phyloP scores from a whole-genome alignment of 306 rosid genomes.

The Vigna nakashimae region DNA sequence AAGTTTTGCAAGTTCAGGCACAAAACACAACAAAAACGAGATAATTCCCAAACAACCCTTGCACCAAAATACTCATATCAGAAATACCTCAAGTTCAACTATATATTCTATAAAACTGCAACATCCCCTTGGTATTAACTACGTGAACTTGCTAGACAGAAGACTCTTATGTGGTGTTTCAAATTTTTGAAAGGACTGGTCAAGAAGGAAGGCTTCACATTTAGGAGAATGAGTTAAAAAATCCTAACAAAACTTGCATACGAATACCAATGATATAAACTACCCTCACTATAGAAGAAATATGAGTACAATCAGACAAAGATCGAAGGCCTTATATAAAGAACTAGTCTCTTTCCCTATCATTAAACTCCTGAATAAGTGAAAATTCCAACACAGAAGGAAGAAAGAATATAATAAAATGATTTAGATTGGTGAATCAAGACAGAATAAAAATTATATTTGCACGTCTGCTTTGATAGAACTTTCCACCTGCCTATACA shows the following conservation, averaged over 20 bases:
- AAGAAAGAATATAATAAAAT: not conserved
- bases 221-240: too few relatives aligned
- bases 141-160: conserved; percentile 1
- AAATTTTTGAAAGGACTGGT: conserved; percentile 2
- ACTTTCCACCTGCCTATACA: too few relatives aligned
- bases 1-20: not conserved
- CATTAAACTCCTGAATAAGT: not conserved
- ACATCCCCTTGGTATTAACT: conserved; percentile 18
- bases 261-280: not conserved
- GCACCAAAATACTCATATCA: not conserved
- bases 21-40: not conserved
- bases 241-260: not conserved
- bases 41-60: not conserved
- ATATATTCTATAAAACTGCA: conserved; percentile 11
- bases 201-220: too few relatives aligned
- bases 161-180: not conserved
- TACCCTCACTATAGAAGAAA: not conserved
- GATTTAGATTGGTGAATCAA: not conserved
- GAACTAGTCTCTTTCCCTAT: not conserved
- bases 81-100: not conserved
- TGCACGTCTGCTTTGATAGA: not conserved
- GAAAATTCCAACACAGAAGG: not conserved
- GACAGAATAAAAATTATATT: conserved; percentile 1
- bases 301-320: not conserved
- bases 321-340: conserved; percentile 3